These are phyloP conservation scores for Ceratocystis huliohia DNA, from an alignment of 2,329 filamentous ascomycete genomes.

Conservation along the genomic window DNA sequence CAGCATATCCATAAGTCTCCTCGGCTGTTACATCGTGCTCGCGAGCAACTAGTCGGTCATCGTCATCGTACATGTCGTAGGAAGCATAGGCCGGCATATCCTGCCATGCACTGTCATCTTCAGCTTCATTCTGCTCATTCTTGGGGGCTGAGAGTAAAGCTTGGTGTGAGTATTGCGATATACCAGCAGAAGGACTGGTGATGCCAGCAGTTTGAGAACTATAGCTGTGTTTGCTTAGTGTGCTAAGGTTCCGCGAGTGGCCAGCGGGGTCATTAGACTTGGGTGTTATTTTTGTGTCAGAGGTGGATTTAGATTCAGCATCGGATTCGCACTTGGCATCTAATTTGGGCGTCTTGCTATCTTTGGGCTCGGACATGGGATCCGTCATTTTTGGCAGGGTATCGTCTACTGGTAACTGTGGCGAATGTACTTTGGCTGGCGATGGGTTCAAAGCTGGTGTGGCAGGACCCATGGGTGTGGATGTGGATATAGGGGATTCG, in stretches of 20 bases:
- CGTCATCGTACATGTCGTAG: slow-evolving; percentile 92
- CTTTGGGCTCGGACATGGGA: background rate
- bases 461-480: background rate
- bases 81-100: slow-evolving; percentile 86
- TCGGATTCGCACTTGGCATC: background rate
- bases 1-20: slow-evolving; percentile 55
- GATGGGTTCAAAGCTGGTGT: background rate
- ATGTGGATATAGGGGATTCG: background rate
- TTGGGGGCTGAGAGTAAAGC: slow-evolving; percentile 38
- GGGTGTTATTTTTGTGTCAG: background rate
- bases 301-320: background rate
- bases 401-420: background rate
- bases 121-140: slow-evolving; percentile 41
- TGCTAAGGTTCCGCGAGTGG: slow-evolving; percentile 20
- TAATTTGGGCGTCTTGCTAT: background rate
- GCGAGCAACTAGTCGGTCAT: slow-evolving; percentile 72
- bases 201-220: slow-evolving; percentile 32
- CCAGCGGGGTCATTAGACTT: background rate
- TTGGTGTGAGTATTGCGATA: slow-evolving; percentile 88
- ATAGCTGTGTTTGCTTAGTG: slow-evolving; percentile 19
- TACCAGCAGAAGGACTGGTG: slow-evolving; percentile 29
- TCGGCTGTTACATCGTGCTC: slow-evolving; percentile 63
- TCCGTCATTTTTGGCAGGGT: background rate
- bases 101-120: slow-evolving; percentile 70
- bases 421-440: background rate